phyloP scores from a whole-genome alignment of 768 basidiomycete genomes.

The Leccinum imitatum region DNA sequence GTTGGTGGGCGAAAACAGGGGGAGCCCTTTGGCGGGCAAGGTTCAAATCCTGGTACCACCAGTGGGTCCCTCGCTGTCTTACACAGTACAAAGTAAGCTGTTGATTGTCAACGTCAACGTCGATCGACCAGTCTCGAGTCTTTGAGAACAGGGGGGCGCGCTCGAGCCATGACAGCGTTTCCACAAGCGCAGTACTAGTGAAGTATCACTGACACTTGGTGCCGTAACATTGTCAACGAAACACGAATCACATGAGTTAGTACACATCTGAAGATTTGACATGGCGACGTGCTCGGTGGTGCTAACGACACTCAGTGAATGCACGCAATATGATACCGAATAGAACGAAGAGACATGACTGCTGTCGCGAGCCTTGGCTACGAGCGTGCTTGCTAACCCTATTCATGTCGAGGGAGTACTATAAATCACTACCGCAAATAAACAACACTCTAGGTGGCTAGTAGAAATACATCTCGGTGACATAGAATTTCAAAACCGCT shows the following conservation, averaged over 20 bases:
- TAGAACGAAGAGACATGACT: too few relatives aligned
- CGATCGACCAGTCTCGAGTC: background rate
- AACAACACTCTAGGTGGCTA: background rate
- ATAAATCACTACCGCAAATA: background rate
- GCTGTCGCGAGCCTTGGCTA: background rate
- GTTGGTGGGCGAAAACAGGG: too few relatives aligned
- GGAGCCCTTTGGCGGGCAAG: too few relatives aligned
- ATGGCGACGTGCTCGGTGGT: background rate
- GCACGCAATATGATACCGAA: background rate
- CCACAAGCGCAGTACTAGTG: background rate
- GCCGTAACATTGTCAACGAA: too few relatives aligned
- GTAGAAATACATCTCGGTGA: background rate
- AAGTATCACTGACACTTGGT: background rate
- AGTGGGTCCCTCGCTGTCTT: background rate
- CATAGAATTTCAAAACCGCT: background rate
- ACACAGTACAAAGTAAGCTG: background rate
- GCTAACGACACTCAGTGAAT: too few relatives aligned
- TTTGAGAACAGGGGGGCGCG: background rate
- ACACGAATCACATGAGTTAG: too few relatives aligned
- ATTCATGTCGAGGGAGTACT: background rate
- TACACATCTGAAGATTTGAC: too few relatives aligned
- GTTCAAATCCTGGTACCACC: background rate
- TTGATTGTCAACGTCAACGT: background rate
- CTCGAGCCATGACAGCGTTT: background rate
- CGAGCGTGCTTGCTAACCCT: background rate